Evolutionary conservation across 805 yeast species (phyloP), one percentile per base, ranked within the genome.

Genomic region (Saccharomycopsis javanensis): DNA sequence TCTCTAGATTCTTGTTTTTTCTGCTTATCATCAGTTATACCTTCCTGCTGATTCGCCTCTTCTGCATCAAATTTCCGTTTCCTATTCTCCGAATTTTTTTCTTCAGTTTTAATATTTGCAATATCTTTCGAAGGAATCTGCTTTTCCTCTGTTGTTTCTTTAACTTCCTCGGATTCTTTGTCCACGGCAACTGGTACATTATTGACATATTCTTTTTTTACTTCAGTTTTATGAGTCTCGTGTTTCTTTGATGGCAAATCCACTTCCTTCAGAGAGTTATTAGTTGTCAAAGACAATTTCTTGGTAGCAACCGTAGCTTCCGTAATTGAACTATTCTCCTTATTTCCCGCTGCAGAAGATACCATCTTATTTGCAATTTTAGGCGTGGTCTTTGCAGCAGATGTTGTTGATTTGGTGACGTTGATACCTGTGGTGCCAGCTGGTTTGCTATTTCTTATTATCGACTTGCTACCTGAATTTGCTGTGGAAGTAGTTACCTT

Each of bases 401-500:
- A 5, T 16, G 15, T 31, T 10, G 18, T n/a, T 31, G 53, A 13
- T 20, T 30, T 50, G 6, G 18, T 20, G 16, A 48, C 31, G 4
- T 11, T n/a, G n/a, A n/a, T 27, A 28, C 7, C n/a, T 25, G 53
- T 18, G 33, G 53, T 5, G 33, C 3, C 16, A 1, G 51, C 28
- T n/a, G 51, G 25, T 25, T 28, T 46, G 11, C 23, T 33, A 18
- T 25, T 27, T 5, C 35, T 20, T 18, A 15, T 23, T 18, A 11
- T 4, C 2, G 30, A 25, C 15, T 20, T 20, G 20, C 11, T 48
- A n/a, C 15, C 16, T 50, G 53, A 20, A 30, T 28, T 15, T 2
- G 28, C 15, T 2, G 37, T n/a, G 18, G 42, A 8, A 58, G 33
- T 25, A 57, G 42, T 48, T 55, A 56, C 31, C 56, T 35, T 50